phyloP scores from a whole-genome alignment of 1,139 yeast genomes.

The Hansenula lynferdii region DNA sequence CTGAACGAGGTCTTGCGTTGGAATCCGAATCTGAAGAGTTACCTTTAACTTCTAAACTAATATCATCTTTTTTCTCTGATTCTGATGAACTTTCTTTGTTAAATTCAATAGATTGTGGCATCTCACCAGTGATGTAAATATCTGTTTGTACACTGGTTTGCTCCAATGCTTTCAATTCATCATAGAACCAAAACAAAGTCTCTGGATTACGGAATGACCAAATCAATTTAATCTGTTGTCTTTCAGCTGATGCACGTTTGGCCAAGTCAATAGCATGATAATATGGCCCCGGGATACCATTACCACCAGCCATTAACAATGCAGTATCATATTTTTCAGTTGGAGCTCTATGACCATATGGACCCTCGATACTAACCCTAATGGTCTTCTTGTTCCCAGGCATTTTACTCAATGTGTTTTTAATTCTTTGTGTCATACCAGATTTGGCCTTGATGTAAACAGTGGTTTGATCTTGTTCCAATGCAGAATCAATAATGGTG shows the following conservation, averaged over 20 bases:
- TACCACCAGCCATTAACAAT: conserved; percentile 63
- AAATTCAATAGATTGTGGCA: too few relatives aligned
- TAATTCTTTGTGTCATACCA: conserved; percentile 35
- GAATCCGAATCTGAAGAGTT: background rate
- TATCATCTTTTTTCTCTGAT: background rate
- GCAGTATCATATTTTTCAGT: conserved; percentile 49
- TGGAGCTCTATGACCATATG: conserved; percentile 55
- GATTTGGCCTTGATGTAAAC: conserved; percentile 36
- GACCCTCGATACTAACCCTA: conserved; percentile 52
- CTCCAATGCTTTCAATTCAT: conserved; percentile 37
- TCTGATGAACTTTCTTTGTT: too few relatives aligned
- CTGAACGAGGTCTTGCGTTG: too few relatives aligned
- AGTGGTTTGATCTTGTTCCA: conserved; percentile 28
- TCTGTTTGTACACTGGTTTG: conserved; percentile 29
- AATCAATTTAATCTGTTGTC: conserved; percentile 33
- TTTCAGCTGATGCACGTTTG: conserved; percentile 1
- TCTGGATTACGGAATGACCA: conserved; percentile 49
- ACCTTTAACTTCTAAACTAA: background rate
- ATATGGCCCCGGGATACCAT: conserved; percentile 66
- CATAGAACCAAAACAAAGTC: conserved; percentile 44
- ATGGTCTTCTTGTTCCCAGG: conserved; percentile 13
- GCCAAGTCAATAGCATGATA: conserved; percentile 27
- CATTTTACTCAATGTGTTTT: conserved; percentile 18
- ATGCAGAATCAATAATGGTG: conserved; percentile 41
- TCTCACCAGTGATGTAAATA: conserved; percentile 37